phyloP scores from a whole-genome alignment of 768 basidiomycete species.

The Serendipita vermifera region DNA sequence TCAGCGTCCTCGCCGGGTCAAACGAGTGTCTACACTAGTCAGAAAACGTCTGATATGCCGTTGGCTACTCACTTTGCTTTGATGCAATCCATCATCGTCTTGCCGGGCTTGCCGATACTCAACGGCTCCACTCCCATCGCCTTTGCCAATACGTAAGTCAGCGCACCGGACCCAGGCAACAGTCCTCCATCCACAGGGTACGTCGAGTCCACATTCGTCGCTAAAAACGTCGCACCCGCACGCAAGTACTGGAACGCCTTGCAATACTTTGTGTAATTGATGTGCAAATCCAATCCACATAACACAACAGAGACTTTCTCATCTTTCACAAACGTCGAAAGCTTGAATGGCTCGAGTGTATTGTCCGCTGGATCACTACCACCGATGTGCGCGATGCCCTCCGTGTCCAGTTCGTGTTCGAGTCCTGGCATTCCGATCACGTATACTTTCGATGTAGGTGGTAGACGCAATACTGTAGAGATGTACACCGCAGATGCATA shows the following conservation, averaged over 20 bases:
- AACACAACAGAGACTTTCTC: conserved; percentile 79
- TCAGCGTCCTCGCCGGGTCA: conserved; percentile 76
- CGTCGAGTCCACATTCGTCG: conserved; percentile 87
- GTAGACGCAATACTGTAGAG: conserved; percentile 77
- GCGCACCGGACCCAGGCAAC: conserved; percentile 74
- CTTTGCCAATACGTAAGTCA: conserved; percentile 70
- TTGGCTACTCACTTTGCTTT: conserved; percentile 45
- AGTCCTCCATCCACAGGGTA: conserved; percentile 58
- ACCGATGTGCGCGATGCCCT: conserved; percentile 68
- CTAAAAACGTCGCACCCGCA: conserved; percentile 61
- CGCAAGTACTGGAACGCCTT: conserved; percentile 86
- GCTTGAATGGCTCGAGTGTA: conserved; percentile 53
- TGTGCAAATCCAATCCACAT: conserved; percentile 75
- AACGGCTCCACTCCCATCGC: conserved; percentile 59
- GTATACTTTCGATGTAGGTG: conserved; percentile 86
- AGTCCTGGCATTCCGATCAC: conserved; percentile 86
- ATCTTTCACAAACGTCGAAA: conserved; percentile 61
- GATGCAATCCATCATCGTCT: conserved; percentile 88
- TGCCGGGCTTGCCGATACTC: conserved; percentile 81
- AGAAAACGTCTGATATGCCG: conserved; percentile 1
- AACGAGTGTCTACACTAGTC: conserved; percentile 52
- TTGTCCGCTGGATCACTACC: conserved; percentile 82
- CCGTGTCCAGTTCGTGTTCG: conserved; percentile 84
- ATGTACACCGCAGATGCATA: conserved; percentile 76
- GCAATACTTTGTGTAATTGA: conserved; percentile 90